Base-by-base conservation (phyloP, 2,329 filamentous ascomycete species). In the Fusarium concolor region DNA sequence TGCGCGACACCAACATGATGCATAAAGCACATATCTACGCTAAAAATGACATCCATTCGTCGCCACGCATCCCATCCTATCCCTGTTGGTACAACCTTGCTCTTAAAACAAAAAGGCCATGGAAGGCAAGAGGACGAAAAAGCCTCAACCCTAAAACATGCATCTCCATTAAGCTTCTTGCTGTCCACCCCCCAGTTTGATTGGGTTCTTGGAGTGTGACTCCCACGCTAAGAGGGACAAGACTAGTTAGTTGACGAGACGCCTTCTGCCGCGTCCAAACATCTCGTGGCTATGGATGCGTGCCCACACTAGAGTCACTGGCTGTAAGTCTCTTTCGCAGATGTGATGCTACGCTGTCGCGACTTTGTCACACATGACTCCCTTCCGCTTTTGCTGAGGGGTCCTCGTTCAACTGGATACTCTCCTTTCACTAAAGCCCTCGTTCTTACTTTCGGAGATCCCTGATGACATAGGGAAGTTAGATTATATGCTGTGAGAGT, bases 161-260 rank as follows among this genome's bases (percentile, higher is more conserved):
- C 67, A 70, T 70, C 49, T 38, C 61, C 54, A 37, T 71, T 68
- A 71, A 68, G 68, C 67, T 71, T 71, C 64, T 68, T 66, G 33
- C 56, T 61, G 57, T 57, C 47, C 59, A 59, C 61, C 46, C 37
- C 53, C 46, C 24, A 49, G 43, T 57, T 38, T 35, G 56, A 62
- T 43, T 31, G 12, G 50, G 33, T 43, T 50, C 47, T 49, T 58
- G 39, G 45, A 14, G 29, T 47, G 31, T 46, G 35, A 33, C 53
- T 52, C 51, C 35, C 15, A 17, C 14, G 10, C 33, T n/a, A 17
- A 29, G 14, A 9, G 17, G n/a, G 11, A 28, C 24, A 18, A 31
- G 26, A 45, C 49, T 45, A 24, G 6, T 24, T 24, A 44, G 37
- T 45, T 17, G 43, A 52, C 26, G 26, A 52, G 61, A 68, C 68